Evolutionary conservation across 768 basidiomycete species (phyloP), one percentile per base, ranked within the genome.

Genomic region (Agaricus blazei): DNA sequence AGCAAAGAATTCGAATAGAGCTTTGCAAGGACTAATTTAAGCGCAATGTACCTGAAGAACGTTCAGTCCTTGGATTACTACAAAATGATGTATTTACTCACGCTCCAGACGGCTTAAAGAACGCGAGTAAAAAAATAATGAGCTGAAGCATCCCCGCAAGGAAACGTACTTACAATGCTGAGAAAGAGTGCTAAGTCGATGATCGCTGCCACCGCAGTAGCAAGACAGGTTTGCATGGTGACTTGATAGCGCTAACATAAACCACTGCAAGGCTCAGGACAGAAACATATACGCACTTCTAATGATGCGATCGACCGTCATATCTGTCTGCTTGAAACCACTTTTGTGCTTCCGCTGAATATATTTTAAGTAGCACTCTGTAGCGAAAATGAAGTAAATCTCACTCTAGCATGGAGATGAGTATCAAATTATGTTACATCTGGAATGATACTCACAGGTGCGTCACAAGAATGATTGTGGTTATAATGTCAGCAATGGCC

Each of bases 251-350:
- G 28, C 4, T 4, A 6, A n/a, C 11, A 9, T 41, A 26, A 28
- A 8, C 5, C 11, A 19, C 19, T 19, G 9, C 27, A 31, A 31
- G 9, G 9, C 1, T 28, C 26, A 14, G 14, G 8, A n/a, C 3
- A 8, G 9, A 4, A 2, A 24, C 19, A n/a, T 8, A 14, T 3
- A 54, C 67, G 34, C 53, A 75, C 72, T 14, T 57, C 73, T 59
- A 47, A 79, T 77, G 50, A 80, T 74, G 48, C 63, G 69, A 59
- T 78, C 72, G 1, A 80, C 63, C 29, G 72, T 58, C 40, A 72
- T 63, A 56, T 79, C 76, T 1, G 77, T 75, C 6, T 59, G 52
- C 3, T 64, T 54, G 55, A 77, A 76, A 8, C 77, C 77, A 0
- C 75, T 76, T 59, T 70, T 75, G 57, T 75, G 68, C 42, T 56